These are phyloP conservation scores for Cucumis cinereus DNA, from an alignment of 306 rosid species.

Conservation along the genomic window DNA sequence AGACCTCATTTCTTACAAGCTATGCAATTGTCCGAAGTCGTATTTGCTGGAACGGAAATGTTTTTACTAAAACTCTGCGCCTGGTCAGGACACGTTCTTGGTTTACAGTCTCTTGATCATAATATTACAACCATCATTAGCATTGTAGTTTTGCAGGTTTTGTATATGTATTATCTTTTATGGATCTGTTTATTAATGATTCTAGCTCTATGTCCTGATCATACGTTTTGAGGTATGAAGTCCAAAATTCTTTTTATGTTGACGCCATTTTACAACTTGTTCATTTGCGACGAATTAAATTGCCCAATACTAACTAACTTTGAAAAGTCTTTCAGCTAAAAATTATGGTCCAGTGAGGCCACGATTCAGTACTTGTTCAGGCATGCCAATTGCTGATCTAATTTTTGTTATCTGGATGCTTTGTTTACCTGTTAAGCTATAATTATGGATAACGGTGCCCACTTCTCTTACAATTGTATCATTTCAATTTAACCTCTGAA, in stretches of 20 bases:
- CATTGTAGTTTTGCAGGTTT: slow-evolving; percentile 45
- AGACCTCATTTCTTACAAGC: neutral
- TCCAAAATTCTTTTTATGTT: slow-evolving; percentile 14
- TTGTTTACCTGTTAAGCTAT: slow-evolving; percentile 1
- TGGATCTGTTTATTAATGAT: slow-evolving; percentile 18
- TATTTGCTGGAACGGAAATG: neutral
- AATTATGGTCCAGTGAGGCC: slow-evolving; percentile 9
- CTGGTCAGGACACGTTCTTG: neutral
- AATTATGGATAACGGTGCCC: neutral
- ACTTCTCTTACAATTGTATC: neutral
- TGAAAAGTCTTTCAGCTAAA: slow-evolving; percentile 10
- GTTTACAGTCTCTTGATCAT: slow-evolving; percentile 4
- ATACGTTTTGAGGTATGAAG: slow-evolving; percentile 29
- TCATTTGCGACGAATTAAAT: slow-evolving; percentile 11
- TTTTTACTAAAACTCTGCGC: neutral
- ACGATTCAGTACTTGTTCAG: slow-evolving; percentile 1
- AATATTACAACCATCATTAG: slow-evolving; percentile 14
- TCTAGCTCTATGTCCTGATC: slow-evolving; percentile 23
- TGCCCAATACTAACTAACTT: neutral
- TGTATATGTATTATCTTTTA: slow-evolving; percentile 14
- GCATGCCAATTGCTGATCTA: slow-evolving; percentile 2
- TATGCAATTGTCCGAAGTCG: neutral
- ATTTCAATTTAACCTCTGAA: neutral
- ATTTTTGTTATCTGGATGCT: neutral
- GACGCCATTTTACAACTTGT: slow-evolving; percentile 4